Evolutionary conservation across 148 eudicot species (phyloP), one percentile per base, ranked within the genome.

Genomic region (Fallopia convolvulus): DNA sequence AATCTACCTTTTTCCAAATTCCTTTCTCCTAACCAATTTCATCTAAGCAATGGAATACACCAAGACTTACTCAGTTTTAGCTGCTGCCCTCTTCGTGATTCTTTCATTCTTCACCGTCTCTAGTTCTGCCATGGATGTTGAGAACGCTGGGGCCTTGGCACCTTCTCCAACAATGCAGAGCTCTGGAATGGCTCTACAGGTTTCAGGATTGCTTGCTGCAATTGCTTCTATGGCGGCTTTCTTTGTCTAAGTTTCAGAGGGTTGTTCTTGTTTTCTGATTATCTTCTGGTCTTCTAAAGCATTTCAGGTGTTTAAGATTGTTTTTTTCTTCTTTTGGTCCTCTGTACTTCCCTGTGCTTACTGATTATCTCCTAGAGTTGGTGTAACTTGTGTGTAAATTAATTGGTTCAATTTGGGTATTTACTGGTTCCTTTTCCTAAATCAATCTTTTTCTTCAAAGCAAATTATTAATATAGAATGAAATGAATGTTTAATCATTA

Each of bases 151-250:
- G 23, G 61, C 61, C 26, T 5, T 76, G 53, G 87, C 89, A 15
- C 89, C 89, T 36, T 44, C 83, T 58, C 89, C 87, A 5, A 79
- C 79, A 39, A 81, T 83, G 87, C 79, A 87, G 75, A 87, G 86
- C 77, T 84, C 77, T 77, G 89, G 83, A 12, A 74, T 70, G 53
- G 78, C 80, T 48, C 77, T 87, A 6, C 82, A 72, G 70, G 79
- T 80, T 73, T 80, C 89, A 17, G 87, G 78, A 58, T 75, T 84
- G 61, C 52, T 84, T 77, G 87, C 87, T 20, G 81, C 68, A 58
- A 26, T 82, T 78, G 86, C 76, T 79, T 83, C 89, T 66, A 49
- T 87, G 15, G 72, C 60, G 75, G 89, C 85, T 77, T 81, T 33
- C n/a, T 21, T 84, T 60, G 73, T 84, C 74, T 85, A 33, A 77